Evolutionary conservation across 164 flowering plant species (phyloP).

Genomic region (Vitis rotundifolia): DNA sequence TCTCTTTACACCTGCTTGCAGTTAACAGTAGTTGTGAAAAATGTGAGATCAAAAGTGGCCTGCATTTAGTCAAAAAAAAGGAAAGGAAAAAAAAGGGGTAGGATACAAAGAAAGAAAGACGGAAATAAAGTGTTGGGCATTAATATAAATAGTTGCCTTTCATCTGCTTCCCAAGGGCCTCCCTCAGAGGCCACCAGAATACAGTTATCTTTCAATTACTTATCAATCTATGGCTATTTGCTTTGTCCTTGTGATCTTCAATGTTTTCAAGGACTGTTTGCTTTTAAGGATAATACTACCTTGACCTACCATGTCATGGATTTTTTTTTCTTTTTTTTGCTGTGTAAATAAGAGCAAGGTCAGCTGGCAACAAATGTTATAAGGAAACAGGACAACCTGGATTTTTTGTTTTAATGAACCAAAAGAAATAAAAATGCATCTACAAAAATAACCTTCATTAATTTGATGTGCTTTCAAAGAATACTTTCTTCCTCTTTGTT

Average conservation of each 20-base stretch:
- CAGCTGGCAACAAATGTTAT: constrained; percentile 7
- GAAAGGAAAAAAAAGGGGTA: too few relatives aligned
- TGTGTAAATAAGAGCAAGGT: not conserved
- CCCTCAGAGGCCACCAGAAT: not conserved
- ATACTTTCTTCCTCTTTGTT: not conserved
- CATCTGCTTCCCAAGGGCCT: not conserved
- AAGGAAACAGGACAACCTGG: constrained; percentile 22
- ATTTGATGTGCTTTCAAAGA: not conserved
- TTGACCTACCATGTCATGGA: not conserved
- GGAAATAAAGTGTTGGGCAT: not conserved
- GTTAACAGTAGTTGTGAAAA: too few relatives aligned
- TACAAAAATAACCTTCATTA: not conserved
- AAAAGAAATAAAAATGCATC: not conserved
- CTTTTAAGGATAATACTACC: not conserved
- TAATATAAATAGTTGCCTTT: not conserved
- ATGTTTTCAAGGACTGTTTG: not conserved
- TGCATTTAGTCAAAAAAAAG: too few relatives aligned
- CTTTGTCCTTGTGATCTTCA: not conserved
- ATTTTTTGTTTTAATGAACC: not conserved
- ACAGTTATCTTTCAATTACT: not conserved
- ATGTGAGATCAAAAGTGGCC: too few relatives aligned
- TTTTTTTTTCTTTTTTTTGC: not conserved
- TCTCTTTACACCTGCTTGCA: too few relatives aligned
- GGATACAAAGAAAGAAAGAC: too few relatives aligned
- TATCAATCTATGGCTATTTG: not conserved